Base-by-base conservation (phyloP, 352 stramenopile genomes). In the Thraustotheca clavata region DNA sequence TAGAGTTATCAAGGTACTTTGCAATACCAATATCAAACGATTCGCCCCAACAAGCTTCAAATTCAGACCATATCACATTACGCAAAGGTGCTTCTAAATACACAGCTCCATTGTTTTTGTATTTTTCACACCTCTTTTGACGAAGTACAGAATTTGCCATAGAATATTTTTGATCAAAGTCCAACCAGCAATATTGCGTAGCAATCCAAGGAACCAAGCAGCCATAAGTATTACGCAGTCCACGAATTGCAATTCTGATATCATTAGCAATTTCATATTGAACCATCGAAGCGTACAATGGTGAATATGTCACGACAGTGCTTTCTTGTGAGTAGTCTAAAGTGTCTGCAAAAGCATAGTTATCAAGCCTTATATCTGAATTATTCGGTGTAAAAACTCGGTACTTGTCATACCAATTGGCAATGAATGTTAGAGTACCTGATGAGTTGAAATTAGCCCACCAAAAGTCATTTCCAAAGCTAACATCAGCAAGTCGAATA, bases 361-460 rank as follows among this genome's bases (percentile, higher is more conserved):
- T 9, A 7, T 52, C 43, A 11, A 52, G 43, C 9, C 43, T 24
- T 18, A 18, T 14, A 1, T 24, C 16, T 1, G 43, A 31, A 6
- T 26, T 24, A 2, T 9, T 14, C 2, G 2, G 2, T 6, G 12
- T 1, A 18, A 11, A 14, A 31, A 52, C 16, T 2, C 31, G 43
- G 7, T 62, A 6, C 16, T 11, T 16, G 36, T 31, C 52, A 29
- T 52, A 47, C 55, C 55, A 62, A 35, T 62, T 35, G 7, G 38
- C 7, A 1, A 62, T 16, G 18, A 41, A 43, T 1, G 39, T 39
- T 7, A 52, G 55, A 12, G 3, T 18, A 3, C 55, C 55, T 18
- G 55, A 52, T 1, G 39, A 27, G 33, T 62, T 62, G 38, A 54
- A 62, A 1, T 38, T 62, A 41, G 55, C 55, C 55, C 55, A 62